Conservation (phyloP, 805 yeast species). For the Nakazawaea sp. region DNA sequence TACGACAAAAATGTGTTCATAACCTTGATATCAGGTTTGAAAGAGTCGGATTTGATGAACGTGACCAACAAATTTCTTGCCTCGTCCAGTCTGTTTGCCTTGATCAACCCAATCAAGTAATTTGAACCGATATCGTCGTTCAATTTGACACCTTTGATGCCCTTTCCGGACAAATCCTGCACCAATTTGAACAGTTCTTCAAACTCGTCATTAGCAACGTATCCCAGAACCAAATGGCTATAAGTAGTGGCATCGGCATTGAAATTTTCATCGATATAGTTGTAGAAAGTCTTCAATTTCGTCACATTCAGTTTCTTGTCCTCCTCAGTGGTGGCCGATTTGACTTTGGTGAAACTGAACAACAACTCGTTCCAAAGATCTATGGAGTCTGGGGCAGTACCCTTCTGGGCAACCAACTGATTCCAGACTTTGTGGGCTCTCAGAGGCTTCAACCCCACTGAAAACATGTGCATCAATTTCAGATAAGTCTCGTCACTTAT, state of each 20-base stretch:
- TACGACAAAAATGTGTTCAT: conserved; percentile 45
- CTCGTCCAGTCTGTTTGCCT: conserved; percentile 30
- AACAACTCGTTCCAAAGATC: conserved; percentile 55
- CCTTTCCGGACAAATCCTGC: conserved; percentile 20
- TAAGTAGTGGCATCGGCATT: conserved; percentile 41
- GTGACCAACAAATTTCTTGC: conserved; percentile 26
- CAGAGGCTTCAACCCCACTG: conserved; percentile 25
- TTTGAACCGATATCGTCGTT: conserved; percentile 37
- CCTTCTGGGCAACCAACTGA: conserved; percentile 27
- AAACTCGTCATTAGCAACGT: conserved; percentile 31
- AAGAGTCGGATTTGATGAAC: conserved; percentile 25
- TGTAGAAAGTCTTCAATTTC: conserved; percentile 31
- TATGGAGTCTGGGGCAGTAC: conserved; percentile 29
- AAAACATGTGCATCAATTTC: conserved; percentile 40
- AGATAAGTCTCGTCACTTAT: conserved; percentile 34
- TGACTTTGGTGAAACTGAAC: conserved; percentile 21
- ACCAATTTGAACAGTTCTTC: conserved; percentile 35
- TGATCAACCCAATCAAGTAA: conserved; percentile 29
- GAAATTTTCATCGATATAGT: conserved; percentile 20
- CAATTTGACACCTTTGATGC: conserved; percentile 26
- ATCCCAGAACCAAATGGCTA: conserved; percentile 40
- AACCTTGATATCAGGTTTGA: conserved; percentile 37
- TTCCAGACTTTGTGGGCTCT: conserved; percentile 44
- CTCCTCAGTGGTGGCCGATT: conserved; percentile 14
- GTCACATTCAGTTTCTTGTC: conserved; percentile 18